Conservation (phyloP, 352 stramenopile species). For the Pythium coloratum region DNA sequence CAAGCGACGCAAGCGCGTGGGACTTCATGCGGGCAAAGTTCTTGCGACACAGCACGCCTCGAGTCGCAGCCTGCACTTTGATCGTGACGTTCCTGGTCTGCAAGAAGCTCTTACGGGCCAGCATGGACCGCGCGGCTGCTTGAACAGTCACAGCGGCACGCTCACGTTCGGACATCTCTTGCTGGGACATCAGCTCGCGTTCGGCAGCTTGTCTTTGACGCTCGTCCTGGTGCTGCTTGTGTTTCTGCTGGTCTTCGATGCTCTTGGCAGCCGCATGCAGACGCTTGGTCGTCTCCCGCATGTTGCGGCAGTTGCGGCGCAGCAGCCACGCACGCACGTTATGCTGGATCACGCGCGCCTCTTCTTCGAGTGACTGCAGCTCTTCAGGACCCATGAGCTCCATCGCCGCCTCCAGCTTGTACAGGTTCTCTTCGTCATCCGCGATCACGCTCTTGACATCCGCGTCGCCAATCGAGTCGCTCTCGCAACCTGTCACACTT, state of each 20-base stretch:
- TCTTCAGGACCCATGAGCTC: slow-evolving; percentile 87
- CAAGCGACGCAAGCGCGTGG: slow-evolving; percentile 75
- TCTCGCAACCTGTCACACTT: slow-evolving; percentile 27
- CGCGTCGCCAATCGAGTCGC: slow-evolving; percentile 53
- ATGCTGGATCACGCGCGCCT: slow-evolving; percentile 84
- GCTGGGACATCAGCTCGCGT: slow-evolving; percentile 24
- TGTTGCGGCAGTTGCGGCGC: slow-evolving; percentile 85
- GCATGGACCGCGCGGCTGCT: slow-evolving; percentile 79
- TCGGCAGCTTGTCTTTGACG: slow-evolving; percentile 19
- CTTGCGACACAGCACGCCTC: slow-evolving; percentile 80
- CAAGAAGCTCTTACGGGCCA: slow-evolving; percentile 80
- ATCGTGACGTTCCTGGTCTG: slow-evolving; percentile 87
- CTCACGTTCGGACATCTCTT: slow-evolving; percentile 56
- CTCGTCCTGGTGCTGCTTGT: slow-evolving; percentile 22
- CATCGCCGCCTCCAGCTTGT: slow-evolving; percentile 79
- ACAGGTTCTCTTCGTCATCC: slow-evolving; percentile 72
- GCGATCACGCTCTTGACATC: slow-evolving; percentile 86
- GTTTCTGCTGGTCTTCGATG: slow-evolving; percentile 61
- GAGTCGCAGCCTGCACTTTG: slow-evolving; percentile 82
- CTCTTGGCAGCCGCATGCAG: slow-evolving; percentile 71
- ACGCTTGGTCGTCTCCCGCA: slow-evolving; percentile 84
- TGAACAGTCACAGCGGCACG: slow-evolving; percentile 84
- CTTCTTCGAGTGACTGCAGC: slow-evolving; percentile 80
- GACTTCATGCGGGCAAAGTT: slow-evolving; percentile 88
- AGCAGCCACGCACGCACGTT: slow-evolving; percentile 88